Evolutionary conservation across 345 rosid species (phyloP), one percentile per base, ranked within the genome.

Genomic region (Geranium rotundifolium): DNA sequence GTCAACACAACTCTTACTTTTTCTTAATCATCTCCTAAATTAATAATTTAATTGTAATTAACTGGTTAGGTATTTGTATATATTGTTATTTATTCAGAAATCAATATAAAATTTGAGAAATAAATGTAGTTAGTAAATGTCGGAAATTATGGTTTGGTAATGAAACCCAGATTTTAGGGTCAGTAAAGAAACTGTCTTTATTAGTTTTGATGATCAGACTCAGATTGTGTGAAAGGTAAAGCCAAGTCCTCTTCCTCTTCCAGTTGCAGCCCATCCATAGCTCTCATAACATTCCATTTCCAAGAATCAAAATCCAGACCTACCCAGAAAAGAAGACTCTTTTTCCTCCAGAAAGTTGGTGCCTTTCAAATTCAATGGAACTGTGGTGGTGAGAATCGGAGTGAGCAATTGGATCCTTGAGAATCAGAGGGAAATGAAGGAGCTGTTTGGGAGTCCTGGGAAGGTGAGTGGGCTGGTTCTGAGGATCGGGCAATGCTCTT

Each of bases 381-480:
- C 50, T 10, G 57, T 54, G 57, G 37, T 31, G 7, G 37, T 31
- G 37, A 31, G 7, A 31, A 31, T 31, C 37, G 4, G 37, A 31
- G 4, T 7, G 37, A 31, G 37, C 7, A 3, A 31, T 31, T 31
- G 7, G 37, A 31, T 31, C 37, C 37, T 31, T 31, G 37, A 2
- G 13, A 7, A 2, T 3, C 4, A 17, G 5, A 7, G 57, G 17
- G 15, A 54, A 17, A 54, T 54, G 57, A 54, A 54, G 15, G 57
- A 54, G 57, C 17, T 54, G 57, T 54, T 54, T 54, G 57, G 57
- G 19, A 17, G 57, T 54, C 57, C 57, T 16, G 57, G 57, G 19
- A 54, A 54, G 57, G 17, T 54, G 57, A 54, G 57, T 54, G 57
- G 57, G 12, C 57, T 54, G 57, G 17, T 16, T 16, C 57, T 54